Percentiles rank a stretch among this genome's conserved stretches.
Conservation (phyloP, 768 basidiomycete genomes). For the Termitomyces sp. region DNA sequence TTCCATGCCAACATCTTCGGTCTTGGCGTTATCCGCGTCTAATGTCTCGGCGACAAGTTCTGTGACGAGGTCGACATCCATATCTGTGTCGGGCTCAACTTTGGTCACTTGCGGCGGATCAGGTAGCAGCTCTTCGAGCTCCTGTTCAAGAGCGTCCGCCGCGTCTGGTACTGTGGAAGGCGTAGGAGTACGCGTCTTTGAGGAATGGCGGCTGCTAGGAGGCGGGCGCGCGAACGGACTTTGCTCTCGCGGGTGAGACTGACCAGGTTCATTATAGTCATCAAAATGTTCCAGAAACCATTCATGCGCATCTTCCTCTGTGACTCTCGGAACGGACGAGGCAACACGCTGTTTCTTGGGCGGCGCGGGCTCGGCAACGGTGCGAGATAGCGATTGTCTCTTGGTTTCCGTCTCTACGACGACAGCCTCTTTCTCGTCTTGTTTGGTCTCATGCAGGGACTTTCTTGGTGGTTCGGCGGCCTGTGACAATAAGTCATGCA, state of each 20-base stretch:
- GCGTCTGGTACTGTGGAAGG: constrained; percentile 24
- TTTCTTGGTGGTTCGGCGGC: constrained; percentile 7
- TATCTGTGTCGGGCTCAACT: constrained; percentile 26
- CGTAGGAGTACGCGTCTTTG: constrained; percentile 13
- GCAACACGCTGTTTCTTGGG: constrained; percentile 9
- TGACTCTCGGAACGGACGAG: constrained; percentile 11
- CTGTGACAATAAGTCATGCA: constrained; percentile 10
- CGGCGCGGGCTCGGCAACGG: not conserved
- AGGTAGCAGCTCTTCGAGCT: constrained; percentile 26
- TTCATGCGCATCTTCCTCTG: constrained; percentile 52
- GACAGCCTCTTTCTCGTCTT: not conserved
- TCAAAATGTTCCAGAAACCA: constrained; percentile 55
- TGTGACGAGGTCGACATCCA: constrained; percentile 40
- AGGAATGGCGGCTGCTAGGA: not conserved
- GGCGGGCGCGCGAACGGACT: constrained; percentile 17
- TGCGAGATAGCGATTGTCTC: constrained; percentile 15
- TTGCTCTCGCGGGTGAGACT: constrained; percentile 15
- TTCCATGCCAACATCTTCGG: constrained; percentile 24
- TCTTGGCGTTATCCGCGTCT: constrained; percentile 19
- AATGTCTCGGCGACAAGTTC: constrained; percentile 40
- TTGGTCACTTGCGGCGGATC: constrained; percentile 22
- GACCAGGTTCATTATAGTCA: constrained; percentile 21
- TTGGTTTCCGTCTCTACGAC: constrained; percentile 6
- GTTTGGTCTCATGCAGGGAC: not conserved
- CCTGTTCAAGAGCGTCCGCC: constrained; percentile 37